Evolutionary conservation across 768 basidiomycete genomes (phyloP).

Genomic region (Lanmaoa rubissima): DNA sequence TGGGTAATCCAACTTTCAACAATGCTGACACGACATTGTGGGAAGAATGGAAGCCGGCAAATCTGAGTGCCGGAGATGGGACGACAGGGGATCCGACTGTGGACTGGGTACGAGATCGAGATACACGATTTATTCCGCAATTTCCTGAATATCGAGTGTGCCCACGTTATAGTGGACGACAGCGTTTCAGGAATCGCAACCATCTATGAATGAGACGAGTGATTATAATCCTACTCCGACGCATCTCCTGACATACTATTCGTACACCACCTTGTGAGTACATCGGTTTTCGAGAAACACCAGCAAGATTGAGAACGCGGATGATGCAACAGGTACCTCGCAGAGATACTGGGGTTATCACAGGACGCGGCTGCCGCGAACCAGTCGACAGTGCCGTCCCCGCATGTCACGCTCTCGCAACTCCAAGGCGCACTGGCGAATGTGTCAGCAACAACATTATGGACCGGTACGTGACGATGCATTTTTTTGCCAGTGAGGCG

Average conservation of each 20-base stretch:
- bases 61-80: background rate
- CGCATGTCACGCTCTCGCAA: background rate
- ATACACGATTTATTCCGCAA: too few relatives aligned
- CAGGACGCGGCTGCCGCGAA: background rate
- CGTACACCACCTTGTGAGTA: background rate
- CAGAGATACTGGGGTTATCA: background rate
- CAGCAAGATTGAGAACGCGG: background rate
- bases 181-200: background rate
- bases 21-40: background rate
- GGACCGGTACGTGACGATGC: background rate
- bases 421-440: background rate
- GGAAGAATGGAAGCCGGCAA: background rate
- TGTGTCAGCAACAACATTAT: background rate
- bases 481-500: background rate
- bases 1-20: background rate
- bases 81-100: background rate
- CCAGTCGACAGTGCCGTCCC: background rate
- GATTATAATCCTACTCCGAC: background rate
- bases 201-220: background rate
- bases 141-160: background rate
- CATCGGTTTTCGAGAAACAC: background rate
- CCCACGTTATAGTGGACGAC: background rate
- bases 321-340: background rate
- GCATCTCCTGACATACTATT: background rate
- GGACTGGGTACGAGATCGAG: background rate